A percentile compares a stretch with the other conserved stretches of the same genome.
Conservation (phyloP, 2,329 filamentous ascomycete species). For the Penicillium palitans region DNA sequence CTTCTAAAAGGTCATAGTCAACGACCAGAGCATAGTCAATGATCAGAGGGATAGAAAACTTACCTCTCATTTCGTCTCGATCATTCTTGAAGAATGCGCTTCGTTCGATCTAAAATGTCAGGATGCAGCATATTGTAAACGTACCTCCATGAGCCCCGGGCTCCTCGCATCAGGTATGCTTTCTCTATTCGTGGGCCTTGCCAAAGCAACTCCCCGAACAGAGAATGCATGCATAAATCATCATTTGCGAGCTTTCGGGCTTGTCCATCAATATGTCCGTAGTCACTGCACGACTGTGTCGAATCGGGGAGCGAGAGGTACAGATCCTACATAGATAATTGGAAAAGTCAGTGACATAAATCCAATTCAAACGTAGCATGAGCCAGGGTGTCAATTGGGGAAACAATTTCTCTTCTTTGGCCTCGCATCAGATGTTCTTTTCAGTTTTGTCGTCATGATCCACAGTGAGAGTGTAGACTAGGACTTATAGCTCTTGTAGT, state of each 20-base stretch:
- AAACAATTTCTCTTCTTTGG: background rate
- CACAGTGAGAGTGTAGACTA: background rate
- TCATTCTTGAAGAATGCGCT: too few species aligned
- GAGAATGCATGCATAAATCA: background rate
- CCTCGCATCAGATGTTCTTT: constrained; percentile 1
- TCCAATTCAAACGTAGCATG: background rate
- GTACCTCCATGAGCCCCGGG: too few species aligned
- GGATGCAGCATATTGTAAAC: background rate
- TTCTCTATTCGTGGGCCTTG: background rate
- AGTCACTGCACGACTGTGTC: background rate
- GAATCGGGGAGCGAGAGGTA: background rate
- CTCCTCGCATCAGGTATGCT: background rate
- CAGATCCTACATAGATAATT: background rate
- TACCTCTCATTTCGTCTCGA: background rate
- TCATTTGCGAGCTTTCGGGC: background rate
- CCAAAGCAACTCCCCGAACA: background rate
- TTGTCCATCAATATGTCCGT: background rate
- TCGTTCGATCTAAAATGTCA: background rate
- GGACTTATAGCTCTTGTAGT: background rate
- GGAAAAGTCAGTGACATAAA: background rate
- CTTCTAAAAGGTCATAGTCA: background rate
- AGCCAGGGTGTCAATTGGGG: background rate
- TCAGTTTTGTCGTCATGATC: background rate
- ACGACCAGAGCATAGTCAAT: too few species aligned
- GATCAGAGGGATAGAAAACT: background rate